These are phyloP conservation scores for Pelargonium nanum DNA, from an alignment of 345 rosid species.

Conservation along the genomic window DNA sequence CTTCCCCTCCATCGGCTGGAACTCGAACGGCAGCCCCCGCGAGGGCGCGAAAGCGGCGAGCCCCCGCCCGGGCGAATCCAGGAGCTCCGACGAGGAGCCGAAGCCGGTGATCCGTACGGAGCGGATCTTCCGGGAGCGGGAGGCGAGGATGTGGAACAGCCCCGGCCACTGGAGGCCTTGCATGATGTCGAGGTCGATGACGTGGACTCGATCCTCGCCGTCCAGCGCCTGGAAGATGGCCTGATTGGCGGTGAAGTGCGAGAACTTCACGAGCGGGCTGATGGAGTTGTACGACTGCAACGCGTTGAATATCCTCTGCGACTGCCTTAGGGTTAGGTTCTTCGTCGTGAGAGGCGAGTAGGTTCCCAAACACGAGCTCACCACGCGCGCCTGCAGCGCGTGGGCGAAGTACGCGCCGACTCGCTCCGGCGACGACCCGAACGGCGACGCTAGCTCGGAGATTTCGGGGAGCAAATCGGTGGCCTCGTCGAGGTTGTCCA, in stretches of 20 bases:
- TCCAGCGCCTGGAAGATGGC: conserved; percentile 78
- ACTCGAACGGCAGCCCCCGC: conserved; percentile 70
- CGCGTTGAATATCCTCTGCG: conserved; percentile 68
- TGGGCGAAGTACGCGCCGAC: conserved; percentile 83
- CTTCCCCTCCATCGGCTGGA: conserved; percentile 69
- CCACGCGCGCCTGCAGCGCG: conserved; percentile 78
- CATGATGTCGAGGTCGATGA: conserved; percentile 92
- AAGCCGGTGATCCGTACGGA: conserved; percentile 81
- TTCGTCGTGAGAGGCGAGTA: conserved; percentile 39
- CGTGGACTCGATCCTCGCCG: conserved; percentile 73
- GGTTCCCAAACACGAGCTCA: conserved; percentile 54
- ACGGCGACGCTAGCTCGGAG: conserved; percentile 72
- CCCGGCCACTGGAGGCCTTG: conserved; percentile 99
- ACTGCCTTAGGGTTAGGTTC: conserved; percentile 36
- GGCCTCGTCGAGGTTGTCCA: conserved; percentile 60
- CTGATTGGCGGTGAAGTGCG: conserved; percentile 95
- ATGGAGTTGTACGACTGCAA: conserved; percentile 77
- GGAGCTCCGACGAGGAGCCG: conserved; percentile 68
- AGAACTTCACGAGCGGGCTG: conserved; percentile 68
- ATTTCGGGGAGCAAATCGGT: conserved; percentile 67
- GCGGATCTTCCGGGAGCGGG: conserved; percentile 61
- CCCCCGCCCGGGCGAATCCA: conserved; percentile 71
- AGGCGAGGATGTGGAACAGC: conserved; percentile 86
- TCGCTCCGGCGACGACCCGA: conserved; percentile 77
- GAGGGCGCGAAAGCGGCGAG: conserved; percentile 80